Evolutionary conservation across 306 rosid species (phyloP).

Genomic region (Sophora flavescens): DNA sequence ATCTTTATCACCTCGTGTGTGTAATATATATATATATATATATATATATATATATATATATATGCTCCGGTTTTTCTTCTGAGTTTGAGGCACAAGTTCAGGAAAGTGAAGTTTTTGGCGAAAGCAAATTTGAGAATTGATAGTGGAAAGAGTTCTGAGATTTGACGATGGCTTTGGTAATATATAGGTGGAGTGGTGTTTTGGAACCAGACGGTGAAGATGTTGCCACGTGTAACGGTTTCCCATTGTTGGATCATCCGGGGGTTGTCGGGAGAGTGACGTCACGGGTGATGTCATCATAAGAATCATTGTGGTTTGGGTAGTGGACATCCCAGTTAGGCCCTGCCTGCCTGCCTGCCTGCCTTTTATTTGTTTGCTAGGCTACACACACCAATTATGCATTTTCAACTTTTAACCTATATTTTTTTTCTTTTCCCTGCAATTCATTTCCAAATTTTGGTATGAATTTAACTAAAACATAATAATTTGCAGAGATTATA

Average conservation of each 20-base stretch:
- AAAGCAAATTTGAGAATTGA: slow-evolving; percentile 2
- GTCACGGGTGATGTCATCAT: slow-evolving; percentile 61
- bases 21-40: too few relatives aligned
- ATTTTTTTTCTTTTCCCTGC: too few relatives aligned
- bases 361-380: slow-evolving; percentile 41
- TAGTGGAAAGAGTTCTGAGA: slow-evolving; percentile 6
- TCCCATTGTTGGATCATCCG: slow-evolving; percentile 42
- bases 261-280: slow-evolving; percentile 64
- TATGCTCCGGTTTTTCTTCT: not conserved
- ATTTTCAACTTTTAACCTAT: not conserved
- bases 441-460: not conserved
- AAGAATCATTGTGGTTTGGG: slow-evolving; percentile 55
- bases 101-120: slow-evolving; percentile 27
- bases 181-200: slow-evolving; percentile 35
- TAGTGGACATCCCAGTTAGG: slow-evolving; percentile 54
- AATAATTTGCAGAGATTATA: too few relatives aligned
- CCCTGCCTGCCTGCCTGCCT: slow-evolving; percentile 31
- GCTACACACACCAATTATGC: slow-evolving; percentile 25
- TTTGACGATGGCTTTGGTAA: slow-evolving; percentile 15
- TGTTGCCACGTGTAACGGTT: slow-evolving; percentile 60
- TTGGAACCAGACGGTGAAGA: slow-evolving; percentile 21
- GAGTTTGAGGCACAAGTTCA: not conserved
- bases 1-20: not conserved
- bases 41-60: too few relatives aligned
- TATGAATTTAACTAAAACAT: too few relatives aligned